phyloP scores from a whole-genome alignment of 108 stramenopile species.

The Parietichytrium sp. region DNA sequence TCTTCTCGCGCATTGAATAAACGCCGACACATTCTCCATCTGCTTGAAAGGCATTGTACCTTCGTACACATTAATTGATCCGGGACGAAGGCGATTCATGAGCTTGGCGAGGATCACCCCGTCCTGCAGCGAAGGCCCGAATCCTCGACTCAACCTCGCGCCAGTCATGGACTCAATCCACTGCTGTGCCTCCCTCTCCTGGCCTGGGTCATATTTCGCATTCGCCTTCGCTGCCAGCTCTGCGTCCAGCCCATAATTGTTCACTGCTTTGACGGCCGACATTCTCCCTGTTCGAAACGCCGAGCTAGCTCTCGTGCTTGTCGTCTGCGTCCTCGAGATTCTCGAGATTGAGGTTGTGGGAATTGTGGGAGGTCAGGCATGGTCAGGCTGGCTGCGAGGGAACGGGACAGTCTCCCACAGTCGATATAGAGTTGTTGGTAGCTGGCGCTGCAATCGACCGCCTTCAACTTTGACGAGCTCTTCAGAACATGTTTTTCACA shows the following conservation, averaged over 20 bases:
- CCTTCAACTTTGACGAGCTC: no score
- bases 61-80: constrained; percentile 43
- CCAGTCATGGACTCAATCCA: constrained; percentile 55
- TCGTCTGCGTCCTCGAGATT: no score
- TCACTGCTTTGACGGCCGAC: background rate
- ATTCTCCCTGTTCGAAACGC: no score
- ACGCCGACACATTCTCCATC: constrained; percentile 55
- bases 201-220: constrained; percentile 50
- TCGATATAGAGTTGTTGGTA: no score
- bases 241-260: constrained; percentile 49
- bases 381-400: no score
- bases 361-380: no score
- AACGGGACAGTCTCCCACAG: no score
- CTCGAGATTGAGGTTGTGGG: no score
- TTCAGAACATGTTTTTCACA: no score
- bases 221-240: constrained; percentile 51
- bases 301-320: no score
- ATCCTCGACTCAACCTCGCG: constrained; percentile 32
- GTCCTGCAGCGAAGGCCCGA: constrained; percentile 45
- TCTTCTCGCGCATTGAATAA: background rate
- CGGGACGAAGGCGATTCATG: constrained; percentile 48
- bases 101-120: constrained; percentile 48
- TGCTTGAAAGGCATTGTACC: constrained; percentile 55
- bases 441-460: no score
- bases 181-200: constrained; percentile 47